Evolutionary conservation across 345 rosid species (phyloP).

Genomic region (Pseudoturritis turrita): DNA sequence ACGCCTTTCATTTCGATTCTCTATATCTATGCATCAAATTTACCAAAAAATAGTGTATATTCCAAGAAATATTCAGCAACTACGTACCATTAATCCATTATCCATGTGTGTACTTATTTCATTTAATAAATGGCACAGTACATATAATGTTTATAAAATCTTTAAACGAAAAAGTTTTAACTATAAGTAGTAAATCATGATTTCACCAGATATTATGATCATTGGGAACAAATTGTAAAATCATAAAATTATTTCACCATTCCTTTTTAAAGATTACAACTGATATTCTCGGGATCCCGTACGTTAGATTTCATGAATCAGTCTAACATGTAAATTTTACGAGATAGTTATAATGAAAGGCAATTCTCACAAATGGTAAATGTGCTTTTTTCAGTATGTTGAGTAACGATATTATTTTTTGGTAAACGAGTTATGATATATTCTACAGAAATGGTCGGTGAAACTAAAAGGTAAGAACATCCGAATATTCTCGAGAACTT

Average conservation of each 20-base stretch:
- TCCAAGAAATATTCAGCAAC: slow-evolving; percentile 1
- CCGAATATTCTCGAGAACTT: slow-evolving; percentile 21
- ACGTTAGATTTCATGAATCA: neutral
- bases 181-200: too few species aligned
- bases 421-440: slow-evolving; percentile 17
- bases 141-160: too few species aligned
- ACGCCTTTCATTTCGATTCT: slow-evolving; percentile 30
- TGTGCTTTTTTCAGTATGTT: neutral
- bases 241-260: too few species aligned
- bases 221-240: too few species aligned
- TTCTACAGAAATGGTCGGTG: slow-evolving; percentile 20
- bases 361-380: too few species aligned
- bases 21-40: slow-evolving; percentile 15
- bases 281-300: neutral
- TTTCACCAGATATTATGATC: too few species aligned
- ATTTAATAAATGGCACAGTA: too few species aligned
- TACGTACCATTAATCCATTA: neutral
- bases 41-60: neutral
- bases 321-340: neutral
- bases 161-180: too few species aligned
- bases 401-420: slow-evolving; percentile 4
- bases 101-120: neutral
- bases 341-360: too few species aligned
- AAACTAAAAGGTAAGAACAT: slow-evolving; percentile 9
- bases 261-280: neutral